A percentile compares a stretch with the other conserved stretches of the same genome.
Conservation (phyloP, 441 rosid genomes). For the Bruguiera hainesii region DNA sequence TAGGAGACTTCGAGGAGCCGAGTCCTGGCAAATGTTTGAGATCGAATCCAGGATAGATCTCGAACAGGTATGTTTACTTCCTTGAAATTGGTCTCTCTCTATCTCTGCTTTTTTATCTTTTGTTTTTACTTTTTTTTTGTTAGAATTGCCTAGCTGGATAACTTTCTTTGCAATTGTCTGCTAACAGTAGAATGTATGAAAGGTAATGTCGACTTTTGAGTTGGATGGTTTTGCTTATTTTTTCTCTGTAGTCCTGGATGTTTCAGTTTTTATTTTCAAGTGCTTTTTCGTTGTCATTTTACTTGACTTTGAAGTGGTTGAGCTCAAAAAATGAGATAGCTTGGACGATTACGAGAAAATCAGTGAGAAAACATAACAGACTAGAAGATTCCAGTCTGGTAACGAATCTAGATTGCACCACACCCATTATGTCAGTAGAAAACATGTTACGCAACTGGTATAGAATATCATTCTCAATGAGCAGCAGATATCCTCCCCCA, state of each 20-base stretch:
- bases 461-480: not conserved
- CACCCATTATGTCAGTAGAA: not conserved
- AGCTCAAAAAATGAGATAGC: not conserved
- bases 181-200: not conserved
- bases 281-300: not conserved
- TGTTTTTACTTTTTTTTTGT: too few relatives aligned
- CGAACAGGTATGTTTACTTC: constrained; percentile 39
- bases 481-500: not conserved
- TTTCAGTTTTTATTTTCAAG: not conserved
- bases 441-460: not conserved
- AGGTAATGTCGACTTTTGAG: not conserved
- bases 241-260: not conserved
- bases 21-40: constrained; percentile 43
- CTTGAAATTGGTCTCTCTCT: not conserved
- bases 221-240: not conserved
- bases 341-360: not conserved
- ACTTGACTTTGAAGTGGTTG: not conserved
- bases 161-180: not conserved
- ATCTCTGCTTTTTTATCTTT: not conserved
- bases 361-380: not conserved
- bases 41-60: constrained; percentile 45
- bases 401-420: too few relatives aligned
- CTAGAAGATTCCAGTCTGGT: not conserved
- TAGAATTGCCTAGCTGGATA: not conserved
- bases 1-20: constrained; percentile 40